Base-by-base conservation (phyloP, 257 asterid genomes). In the Vinca minor region DNA sequence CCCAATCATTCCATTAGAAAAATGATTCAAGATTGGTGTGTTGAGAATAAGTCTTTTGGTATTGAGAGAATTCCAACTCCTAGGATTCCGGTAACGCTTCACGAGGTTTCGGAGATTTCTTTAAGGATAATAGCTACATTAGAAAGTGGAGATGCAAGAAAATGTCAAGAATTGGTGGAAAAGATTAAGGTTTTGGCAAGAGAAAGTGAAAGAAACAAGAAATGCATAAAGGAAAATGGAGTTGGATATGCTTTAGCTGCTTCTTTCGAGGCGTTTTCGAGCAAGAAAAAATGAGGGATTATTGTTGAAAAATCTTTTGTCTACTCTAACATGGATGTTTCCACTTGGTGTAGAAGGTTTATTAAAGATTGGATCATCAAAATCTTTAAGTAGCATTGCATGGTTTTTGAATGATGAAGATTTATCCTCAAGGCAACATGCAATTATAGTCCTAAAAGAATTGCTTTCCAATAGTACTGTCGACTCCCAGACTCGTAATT, bases 11-110 rank as follows among this genome's bases (percentile, higher is more conserved):
- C 85, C 46, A 72, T 86, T 4, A 70, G 98, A 54, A 83, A 76
- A 70, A 83, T 86, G 95, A 91, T 88, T 66, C 98, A 91, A 71
- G 92, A 80, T 42, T 91, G 98, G 98, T 88, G 98, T 57, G 98
- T 86, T 0, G 83, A 78, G 31, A 88, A 91, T 26, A 78, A 65
- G 60, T 74, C 94, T 3, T 62, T 60, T 53, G 98, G 96, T 18
- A 81, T 91, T 5, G 94, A 88, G 74, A 74, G 98, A 68, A 84
- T 91, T 28, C 88, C 98, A 3, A 91, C 98, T 0, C 98, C 98
- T 0, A 56, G 89, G 34, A 77, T 88, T n/a, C 98, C 95, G 0
- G 56, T 86, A 5, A 46, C 77, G 3, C 79, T 85, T 0, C 59
- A 48, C 23, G 80, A 86, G 48, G 88, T 84, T 14, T 59, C 76